A percentile compares a stretch with the other conserved stretches of the same genome.
Conservation (phyloP, 345 rosid species). For the Melastoma malabathricum region DNA sequence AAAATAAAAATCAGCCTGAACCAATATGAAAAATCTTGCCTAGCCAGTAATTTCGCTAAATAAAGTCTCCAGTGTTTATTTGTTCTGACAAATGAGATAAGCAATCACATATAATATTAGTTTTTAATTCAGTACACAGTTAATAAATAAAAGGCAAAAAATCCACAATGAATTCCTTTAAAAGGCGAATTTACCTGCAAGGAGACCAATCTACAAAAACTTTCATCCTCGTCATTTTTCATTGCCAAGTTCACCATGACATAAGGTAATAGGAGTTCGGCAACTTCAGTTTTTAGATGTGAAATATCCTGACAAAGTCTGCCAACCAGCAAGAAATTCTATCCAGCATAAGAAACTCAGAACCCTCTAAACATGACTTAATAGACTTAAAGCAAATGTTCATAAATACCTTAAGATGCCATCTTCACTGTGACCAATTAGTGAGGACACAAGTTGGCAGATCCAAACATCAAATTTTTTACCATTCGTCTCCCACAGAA, state of each 20-base stretch:
- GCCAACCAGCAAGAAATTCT: constrained; percentile 12
- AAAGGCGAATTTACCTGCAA: constrained; percentile 31
- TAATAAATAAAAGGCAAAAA: too few species aligned
- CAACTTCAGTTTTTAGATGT: constrained; percentile 67
- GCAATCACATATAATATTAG: too few species aligned
- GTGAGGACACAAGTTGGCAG: constrained; percentile 69
- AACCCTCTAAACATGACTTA: background rate
- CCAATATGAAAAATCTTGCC: too few species aligned
- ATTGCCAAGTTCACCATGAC: constrained; percentile 63
- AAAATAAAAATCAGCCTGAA: too few species aligned
- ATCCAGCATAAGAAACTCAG: constrained; percentile 1
- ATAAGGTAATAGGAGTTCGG: constrained; percentile 76
- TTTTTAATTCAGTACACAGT: too few species aligned
- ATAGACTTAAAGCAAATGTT: constrained; percentile 1
- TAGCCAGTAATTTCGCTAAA: too few species aligned
- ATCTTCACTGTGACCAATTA: constrained; percentile 62
- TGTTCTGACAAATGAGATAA: too few species aligned
- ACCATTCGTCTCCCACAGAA: constrained; percentile 59
- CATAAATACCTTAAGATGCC: constrained; percentile 49
- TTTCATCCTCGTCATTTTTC: constrained; percentile 35
- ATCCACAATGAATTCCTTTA: too few species aligned
- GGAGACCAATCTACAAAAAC: constrained; percentile 48
- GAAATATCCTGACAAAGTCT: constrained; percentile 87
- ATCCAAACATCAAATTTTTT: constrained; percentile 80
- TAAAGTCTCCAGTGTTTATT: too few species aligned